A percentile compares a stretch with the other conserved stretches of the same genome.
Evolutionary conservation across 352 stramenopile species (phyloP).

Genomic region (Blastocystis sp.): DNA sequence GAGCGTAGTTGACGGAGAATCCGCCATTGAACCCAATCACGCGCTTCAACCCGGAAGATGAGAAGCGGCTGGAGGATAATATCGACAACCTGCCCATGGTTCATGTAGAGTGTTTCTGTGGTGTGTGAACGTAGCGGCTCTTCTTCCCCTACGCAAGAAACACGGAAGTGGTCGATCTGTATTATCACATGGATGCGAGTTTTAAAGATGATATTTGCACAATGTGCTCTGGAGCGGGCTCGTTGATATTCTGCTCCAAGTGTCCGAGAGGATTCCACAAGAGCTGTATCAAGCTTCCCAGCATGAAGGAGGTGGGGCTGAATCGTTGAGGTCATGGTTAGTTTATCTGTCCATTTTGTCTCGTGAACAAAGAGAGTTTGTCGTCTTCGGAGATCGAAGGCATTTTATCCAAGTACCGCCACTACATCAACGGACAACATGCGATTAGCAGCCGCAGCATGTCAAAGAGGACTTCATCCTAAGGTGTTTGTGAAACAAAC

Average conservation of each 20-base stretch:
- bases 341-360: constrained; percentile 52
- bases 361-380: neutral
- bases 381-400: constrained; percentile 7
- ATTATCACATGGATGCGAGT: constrained; percentile 37
- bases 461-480: no score
- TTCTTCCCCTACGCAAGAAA: constrained; percentile 17
- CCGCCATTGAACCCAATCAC: constrained; percentile 29
- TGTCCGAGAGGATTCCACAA: constrained; percentile 37
- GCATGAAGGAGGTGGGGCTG: neutral
- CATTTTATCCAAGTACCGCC: neutral
- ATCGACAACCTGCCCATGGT: constrained; percentile 22
- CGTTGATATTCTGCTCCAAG: constrained; percentile 16
- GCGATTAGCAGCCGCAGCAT: no score
- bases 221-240: neutral
- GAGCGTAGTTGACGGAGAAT: constrained; percentile 4
- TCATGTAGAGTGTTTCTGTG: neutral
- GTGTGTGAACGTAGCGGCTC: neutral
- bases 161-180: constrained; percentile 30
- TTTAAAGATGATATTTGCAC: constrained; percentile 48
- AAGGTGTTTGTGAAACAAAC: no score
- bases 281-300: neutral
- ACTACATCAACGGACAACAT: neutral
- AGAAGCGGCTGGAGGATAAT: constrained; percentile 33
- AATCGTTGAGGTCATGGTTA: neutral
- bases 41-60: constrained; percentile 6